Base-by-base conservation (phyloP, 2,329 filamentous ascomycete genomes). In the Apiospora saccharicola region DNA sequence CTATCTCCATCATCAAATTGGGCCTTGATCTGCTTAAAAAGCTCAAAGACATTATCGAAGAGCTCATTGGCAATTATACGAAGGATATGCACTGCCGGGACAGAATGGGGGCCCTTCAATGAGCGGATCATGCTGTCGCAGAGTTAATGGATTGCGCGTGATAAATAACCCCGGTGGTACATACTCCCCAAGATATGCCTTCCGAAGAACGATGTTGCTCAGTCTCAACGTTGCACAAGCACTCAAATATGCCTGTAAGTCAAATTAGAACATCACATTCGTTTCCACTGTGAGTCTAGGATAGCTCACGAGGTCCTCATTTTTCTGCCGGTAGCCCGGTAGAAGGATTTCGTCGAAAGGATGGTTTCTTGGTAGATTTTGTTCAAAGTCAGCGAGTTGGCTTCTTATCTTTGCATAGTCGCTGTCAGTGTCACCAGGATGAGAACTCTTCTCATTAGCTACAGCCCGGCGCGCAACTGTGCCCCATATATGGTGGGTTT, bases 131-230 rank as follows among this genome's bases (percentile, higher is more conserved):
- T 22, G 67, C 51, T 70, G 70, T 68, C 73, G 43, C 34, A 43
- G n/a, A 26, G 57, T 37, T 24, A 47, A 41, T 30, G 22, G 4
- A 1, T 8, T 47, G 44, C 1, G 14, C 34, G 13, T 22, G 26
- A 4, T 1, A n/a, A 41, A 41, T 34, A 4, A 12, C 19, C 22
- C 64, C 6, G 24, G n/a, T 19, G 6, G n/a, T 69, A 76, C 84
- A 69, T 79, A 89, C 87, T 88, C 85, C 67, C 83, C 80, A 61
- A 89, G 76, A 75, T 89, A 89, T n/a, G 86, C 84, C 71, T 87
- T 86, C 24, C 88, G 84, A 30, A 89, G 79, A 19, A 90, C 85
- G 71, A 90, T 89, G 72, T 90, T 88, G 77, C 87, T 89, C 6
- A 90, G 83, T 3, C 88, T 84, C 1, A 86, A 84, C 71, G 87